Percentiles rank a stretch among this genome's conserved stretches.
Evolutionary conservation across 306 rosid genomes (phyloP).

Genomic region (Trichosanthes truncata): DNA sequence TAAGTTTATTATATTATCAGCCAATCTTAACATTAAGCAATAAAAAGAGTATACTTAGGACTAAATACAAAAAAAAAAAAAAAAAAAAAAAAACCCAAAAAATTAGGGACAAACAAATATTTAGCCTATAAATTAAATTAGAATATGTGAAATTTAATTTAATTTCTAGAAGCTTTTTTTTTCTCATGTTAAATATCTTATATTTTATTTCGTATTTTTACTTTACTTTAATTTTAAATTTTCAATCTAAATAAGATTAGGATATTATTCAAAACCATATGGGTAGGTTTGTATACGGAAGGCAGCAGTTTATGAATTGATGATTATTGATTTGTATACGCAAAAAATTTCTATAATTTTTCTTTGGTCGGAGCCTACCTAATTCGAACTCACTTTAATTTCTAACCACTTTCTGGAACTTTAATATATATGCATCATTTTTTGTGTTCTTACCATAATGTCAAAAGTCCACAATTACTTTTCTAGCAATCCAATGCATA

Average conservation of each 20-base stretch:
- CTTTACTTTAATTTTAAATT: background rate
- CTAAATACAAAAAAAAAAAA: too few relatives aligned
- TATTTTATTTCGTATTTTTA: background rate
- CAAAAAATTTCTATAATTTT: background rate
- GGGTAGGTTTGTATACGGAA: background rate
- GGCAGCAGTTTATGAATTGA: background rate
- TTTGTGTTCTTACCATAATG: background rate
- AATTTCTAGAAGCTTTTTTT: background rate
- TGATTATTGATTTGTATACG: constrained; percentile 14
- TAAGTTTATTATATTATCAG: too few relatives aligned
- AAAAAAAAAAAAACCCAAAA: too few relatives aligned
- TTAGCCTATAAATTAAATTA: too few relatives aligned
- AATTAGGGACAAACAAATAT: too few relatives aligned
- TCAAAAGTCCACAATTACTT: background rate
- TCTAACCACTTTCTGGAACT: constrained; percentile 14
- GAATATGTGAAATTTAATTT: too few relatives aligned
- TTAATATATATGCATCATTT: background rate
- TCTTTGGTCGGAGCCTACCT: constrained; percentile 9
- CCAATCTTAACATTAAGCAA: too few relatives aligned
- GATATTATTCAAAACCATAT: background rate
- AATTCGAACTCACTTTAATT: constrained; percentile 1
- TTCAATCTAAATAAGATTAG: background rate
- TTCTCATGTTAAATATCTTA: too few relatives aligned
- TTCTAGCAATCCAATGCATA: background rate
- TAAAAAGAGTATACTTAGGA: too few relatives aligned